Evolutionary conservation across 352 stramenopile genomes (phyloP), one percentile per base, ranked within the genome.

Genomic region (Globisporangium apiculatum): DNA sequence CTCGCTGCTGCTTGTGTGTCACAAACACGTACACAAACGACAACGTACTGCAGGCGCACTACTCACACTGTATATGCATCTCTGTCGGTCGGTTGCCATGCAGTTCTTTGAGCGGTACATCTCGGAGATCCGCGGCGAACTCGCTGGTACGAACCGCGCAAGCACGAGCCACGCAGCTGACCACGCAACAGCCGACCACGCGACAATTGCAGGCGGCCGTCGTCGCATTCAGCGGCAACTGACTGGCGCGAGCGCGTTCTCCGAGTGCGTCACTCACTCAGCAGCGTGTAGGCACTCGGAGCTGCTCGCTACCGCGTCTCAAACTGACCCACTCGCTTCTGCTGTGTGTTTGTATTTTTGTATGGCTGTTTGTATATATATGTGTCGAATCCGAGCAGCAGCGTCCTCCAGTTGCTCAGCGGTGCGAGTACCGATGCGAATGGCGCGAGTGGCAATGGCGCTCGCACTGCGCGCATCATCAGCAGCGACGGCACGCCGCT

Each of bases 401-500:
- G 76, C 18, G 66, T 86, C 52, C 61, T 86, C 17, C 76, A 84
- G 43, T 65, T 86, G 51, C 61, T 84, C 17, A 68, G 11, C 11
- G 24, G 24, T 31, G 24, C 24, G 24, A 31, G 24, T 31, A 31
- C 24, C 24, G 24, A 31, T 31, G 24, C 24, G 24, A 31, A 72
- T 12, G 70, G 68, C 6, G 38, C 55, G 36, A 24, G 67, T 14
- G 70, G 67, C 7, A 42, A 42, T 2, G 51, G 45, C 5, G 58
- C 46, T 38, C 73, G 74, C 49, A 67, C 65, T 10, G 73, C 69
- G 12, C 77, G 79, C 15, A 80, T 91, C 36, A 77, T 89, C 57
- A 84, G 71, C 57, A 76, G 75, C 51, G 75, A 71, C 51, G 85
- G 83, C 3, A 86, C 70, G 11, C 85, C 85, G 7, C 68, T 95